phyloP scores from a whole-genome alignment of 495 filamentous ascomycete genomes.

The Neurospora tetrasperma region DNA sequence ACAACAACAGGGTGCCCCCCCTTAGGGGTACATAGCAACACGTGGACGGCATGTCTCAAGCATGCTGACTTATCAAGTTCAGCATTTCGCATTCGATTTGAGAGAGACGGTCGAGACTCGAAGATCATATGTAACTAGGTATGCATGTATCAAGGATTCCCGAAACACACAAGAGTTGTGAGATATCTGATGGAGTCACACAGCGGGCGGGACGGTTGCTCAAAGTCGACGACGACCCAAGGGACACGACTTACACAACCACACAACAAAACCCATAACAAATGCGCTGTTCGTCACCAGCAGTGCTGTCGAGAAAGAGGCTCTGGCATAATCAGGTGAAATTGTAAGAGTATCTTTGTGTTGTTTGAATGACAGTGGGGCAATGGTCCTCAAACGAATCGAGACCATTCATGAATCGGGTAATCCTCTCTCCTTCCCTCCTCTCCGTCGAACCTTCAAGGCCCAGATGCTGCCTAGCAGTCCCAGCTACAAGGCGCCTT shows the following conservation, averaged over 20 bases:
- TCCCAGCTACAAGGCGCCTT: neutral
- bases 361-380: neutral
- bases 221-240: neutral
- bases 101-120: neutral
- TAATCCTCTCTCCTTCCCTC: neutral
- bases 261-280: neutral
- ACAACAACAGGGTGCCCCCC: neutral
- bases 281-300: neutral
- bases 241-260: neutral
- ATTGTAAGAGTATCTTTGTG: neutral
- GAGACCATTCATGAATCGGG: neutral
- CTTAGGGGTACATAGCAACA: neutral
- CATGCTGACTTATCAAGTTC: neutral
- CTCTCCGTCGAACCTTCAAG: neutral
- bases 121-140: neutral
- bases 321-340: neutral
- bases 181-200: neutral
- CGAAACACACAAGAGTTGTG: neutral
- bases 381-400: neutral
- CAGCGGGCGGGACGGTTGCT: neutral
- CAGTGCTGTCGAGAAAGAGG: neutral
- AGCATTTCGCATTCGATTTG: neutral
- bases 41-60: neutral
- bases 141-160: neutral
- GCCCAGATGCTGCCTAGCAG: neutral